Conservation (phyloP, 345 rosid genomes). For the Acer yangbiense region DNA sequence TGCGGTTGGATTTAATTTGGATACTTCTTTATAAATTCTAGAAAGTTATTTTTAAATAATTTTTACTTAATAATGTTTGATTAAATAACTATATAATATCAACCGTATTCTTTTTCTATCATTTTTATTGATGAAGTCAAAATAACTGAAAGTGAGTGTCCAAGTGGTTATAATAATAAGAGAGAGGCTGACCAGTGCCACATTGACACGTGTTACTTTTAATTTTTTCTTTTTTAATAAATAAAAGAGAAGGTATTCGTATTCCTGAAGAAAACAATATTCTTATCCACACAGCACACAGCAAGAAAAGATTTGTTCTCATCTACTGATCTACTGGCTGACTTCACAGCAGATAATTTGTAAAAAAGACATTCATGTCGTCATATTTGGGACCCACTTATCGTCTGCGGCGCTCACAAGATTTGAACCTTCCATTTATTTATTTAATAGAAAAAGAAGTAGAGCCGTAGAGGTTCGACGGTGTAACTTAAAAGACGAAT, state of each 20-base stretch:
- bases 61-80: no score
- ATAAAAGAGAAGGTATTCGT: background rate
- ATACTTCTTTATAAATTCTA: no score
- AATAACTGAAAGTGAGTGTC: background rate
- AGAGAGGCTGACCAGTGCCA: background rate
- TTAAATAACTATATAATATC: no score
- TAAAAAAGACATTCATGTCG: background rate
- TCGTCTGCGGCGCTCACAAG: background rate
- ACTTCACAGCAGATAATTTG: background rate
- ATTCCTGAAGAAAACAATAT: background rate
- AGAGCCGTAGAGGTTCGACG: background rate
- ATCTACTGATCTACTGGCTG: no score
- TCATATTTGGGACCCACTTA: background rate
- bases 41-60: no score
- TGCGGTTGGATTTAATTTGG: no score
- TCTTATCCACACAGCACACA: constrained; percentile 8
- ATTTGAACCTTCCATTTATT: background rate
- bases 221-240: no score
- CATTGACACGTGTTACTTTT: background rate
- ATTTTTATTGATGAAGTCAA: background rate
- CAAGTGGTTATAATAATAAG: background rate
- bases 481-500: background rate
- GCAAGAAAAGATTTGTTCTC: background rate
- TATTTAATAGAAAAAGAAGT: no score
- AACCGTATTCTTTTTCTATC: no score